These are phyloP conservation scores for Aspergillus cejpii DNA, from an alignment of 2,329 filamentous ascomycete genomes.

Conservation along the genomic window DNA sequence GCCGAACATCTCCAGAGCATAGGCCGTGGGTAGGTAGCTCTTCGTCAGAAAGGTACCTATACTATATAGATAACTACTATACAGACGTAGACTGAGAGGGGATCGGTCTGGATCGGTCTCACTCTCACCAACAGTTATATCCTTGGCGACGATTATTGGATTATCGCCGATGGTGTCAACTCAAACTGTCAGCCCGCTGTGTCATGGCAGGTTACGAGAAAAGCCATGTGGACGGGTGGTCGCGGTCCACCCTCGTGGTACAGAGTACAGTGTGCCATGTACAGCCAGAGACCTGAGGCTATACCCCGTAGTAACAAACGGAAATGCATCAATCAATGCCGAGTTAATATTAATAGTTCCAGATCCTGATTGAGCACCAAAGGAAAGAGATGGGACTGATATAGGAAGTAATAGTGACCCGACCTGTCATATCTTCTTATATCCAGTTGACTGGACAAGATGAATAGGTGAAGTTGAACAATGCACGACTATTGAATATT, in stretches of 20 bases:
- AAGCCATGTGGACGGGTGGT: constrained; percentile 22
- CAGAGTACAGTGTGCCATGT: constrained; percentile 15
- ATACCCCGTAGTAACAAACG: constrained; percentile 1
- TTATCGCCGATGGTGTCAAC: constrained; percentile 2
- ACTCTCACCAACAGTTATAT: neutral
- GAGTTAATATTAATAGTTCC: neutral
- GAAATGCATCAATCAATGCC: constrained; percentile 1
- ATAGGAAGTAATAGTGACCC: neutral
- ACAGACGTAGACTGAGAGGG: neutral
- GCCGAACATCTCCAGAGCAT: neutral
- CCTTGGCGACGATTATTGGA: neutral
- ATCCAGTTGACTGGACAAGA: neutral
- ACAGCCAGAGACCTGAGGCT: constrained; percentile 1
- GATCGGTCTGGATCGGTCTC: neutral
- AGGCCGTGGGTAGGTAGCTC: no score
- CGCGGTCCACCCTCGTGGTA: constrained; percentile 22
- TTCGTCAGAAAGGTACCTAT: no score
- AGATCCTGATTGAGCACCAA: no score
- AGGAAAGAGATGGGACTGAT: neutral
- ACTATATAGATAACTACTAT: no score
- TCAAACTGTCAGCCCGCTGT: constrained; percentile 6
- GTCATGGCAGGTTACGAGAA: constrained; percentile 12
- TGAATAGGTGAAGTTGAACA: constrained; percentile 6
- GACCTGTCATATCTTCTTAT: neutral
- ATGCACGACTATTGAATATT: constrained; percentile 19